Evolutionary conservation across 2,329 filamentous ascomycete genomes (phyloP).

Genomic region (Cladophialophora carrionii): DNA sequence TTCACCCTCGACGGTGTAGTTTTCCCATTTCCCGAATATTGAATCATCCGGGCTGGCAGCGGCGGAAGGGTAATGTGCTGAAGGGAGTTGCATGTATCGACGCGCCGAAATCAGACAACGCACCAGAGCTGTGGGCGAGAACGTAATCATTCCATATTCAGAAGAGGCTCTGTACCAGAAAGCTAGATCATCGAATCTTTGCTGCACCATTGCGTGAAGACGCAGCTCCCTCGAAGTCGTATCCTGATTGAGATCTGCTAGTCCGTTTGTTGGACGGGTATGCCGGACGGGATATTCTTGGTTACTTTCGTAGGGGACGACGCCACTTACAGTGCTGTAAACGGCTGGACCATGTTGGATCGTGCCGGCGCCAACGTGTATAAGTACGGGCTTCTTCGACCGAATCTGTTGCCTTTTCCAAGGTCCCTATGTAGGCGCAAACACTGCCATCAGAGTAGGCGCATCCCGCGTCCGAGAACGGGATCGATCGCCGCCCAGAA

Average conservation of each 20-base stretch:
- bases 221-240: not conserved
- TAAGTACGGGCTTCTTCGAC: not conserved
- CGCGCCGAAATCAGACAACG: too few relatives aligned
- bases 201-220: not conserved
- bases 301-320: not conserved
- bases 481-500: too few relatives aligned
- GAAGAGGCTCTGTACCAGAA: constrained; percentile 4
- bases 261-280: too few relatives aligned
- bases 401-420: not conserved
- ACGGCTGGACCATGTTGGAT: not conserved
- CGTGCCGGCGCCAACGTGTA: not conserved
- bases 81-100: too few relatives aligned
- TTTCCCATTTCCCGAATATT: not conserved
- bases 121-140: not conserved
- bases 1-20: not conserved
- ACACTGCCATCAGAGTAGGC: not conserved
- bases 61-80: too few relatives aligned
- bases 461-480: not conserved
- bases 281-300: not conserved
- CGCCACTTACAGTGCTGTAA: not conserved
- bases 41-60: too few relatives aligned
- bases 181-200: not conserved
- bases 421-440: not conserved
- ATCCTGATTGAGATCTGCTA: not conserved
- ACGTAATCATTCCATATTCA: not conserved